A percentile compares a stretch with the other conserved stretches of the same genome.
Conservation (phyloP, 1,284 basidiomycete genomes). For the Exobasidium cylindrosporum region DNA sequence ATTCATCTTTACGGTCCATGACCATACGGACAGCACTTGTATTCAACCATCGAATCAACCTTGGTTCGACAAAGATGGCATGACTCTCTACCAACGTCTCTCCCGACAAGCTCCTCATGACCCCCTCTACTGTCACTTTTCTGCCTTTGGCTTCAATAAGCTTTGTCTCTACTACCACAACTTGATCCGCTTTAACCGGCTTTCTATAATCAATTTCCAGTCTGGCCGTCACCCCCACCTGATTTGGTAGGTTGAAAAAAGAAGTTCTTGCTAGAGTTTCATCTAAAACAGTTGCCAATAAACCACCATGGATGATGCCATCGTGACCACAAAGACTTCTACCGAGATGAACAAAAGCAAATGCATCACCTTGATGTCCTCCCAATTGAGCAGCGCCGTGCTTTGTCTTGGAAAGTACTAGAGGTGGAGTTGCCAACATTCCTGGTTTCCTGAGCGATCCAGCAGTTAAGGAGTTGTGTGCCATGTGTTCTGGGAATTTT, state of each 20-base stretch:
- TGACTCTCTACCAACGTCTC: constrained; percentile 72
- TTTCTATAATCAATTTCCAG: constrained; percentile 54
- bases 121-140: constrained; percentile 70
- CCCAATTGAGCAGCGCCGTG: constrained; percentile 35
- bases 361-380: constrained; percentile 44
- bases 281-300: constrained; percentile 84
- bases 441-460: constrained; percentile 76
- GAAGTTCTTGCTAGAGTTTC: constrained; percentile 77
- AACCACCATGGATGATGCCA: constrained; percentile 87
- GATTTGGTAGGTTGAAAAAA: constrained; percentile 65
- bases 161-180: constrained; percentile 66
- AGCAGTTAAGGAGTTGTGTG: constrained; percentile 76
- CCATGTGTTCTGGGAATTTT: constrained; percentile 66
- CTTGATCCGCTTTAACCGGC: constrained; percentile 54
- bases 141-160: constrained; percentile 70
- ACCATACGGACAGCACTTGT: constrained; percentile 62
- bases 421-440: constrained; percentile 40
- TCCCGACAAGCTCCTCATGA: constrained; percentile 73
- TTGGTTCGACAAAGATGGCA: constrained; percentile 77
- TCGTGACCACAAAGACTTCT: constrained; percentile 81
- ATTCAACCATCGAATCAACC: constrained; percentile 72
- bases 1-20: constrained; percentile 52
- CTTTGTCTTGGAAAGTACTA: constrained; percentile 48
- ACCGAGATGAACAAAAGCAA: constrained; percentile 74
- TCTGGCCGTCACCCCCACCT: constrained; percentile 84